Evolutionary conservation across 805 yeast genomes (phyloP), one percentile per base, ranked within the genome.

Genomic region (Pachysolen tannophilus): DNA sequence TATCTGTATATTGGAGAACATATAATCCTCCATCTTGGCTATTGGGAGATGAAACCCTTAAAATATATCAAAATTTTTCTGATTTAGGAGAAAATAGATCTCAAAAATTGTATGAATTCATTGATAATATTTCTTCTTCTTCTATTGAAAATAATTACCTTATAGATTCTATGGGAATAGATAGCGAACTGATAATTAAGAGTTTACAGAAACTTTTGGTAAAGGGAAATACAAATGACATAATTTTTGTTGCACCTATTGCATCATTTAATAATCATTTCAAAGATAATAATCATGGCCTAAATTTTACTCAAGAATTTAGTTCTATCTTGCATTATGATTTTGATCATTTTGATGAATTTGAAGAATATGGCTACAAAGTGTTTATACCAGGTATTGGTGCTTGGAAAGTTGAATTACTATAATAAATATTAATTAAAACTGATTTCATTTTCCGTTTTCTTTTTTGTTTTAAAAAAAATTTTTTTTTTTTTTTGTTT

Each of bases 11-110:
- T 86, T 90, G 97, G 97, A 77, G 86, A 53, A 86, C 96, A 0
- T 92, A 90, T 47, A 72, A 85, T 4, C 97, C 97, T 1, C 97
- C 98, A 3, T 71, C 85, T 4, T 92, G 95, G 95, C 53, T 90
- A 39, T 26, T 55, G 6, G 39, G 32, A 2, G 35, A 35, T n/a
- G 17, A 35, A 9, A 14, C 28, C 7, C 26, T 27, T 14, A 24
- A 28, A 7, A 13, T 5, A 7, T 37, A 28, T 26, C 30, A 16
- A 13, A 28, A 37, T 19, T 28, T 7, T 10, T 30, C 32, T 27
- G 21, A 32, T 7, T n/a, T n/a, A n/a, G n/a, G n/a, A n/a, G 35
- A 32, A 3, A 4, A 28, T 23, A 28, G 35, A 25, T 11, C 10
- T 14, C 13, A 23, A 7, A 23, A 11, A 11, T 23, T 23, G 4